Base-by-base conservation (phyloP, 2,329 filamentous ascomycete species). In the Colletotrichum liriopes region DNA sequence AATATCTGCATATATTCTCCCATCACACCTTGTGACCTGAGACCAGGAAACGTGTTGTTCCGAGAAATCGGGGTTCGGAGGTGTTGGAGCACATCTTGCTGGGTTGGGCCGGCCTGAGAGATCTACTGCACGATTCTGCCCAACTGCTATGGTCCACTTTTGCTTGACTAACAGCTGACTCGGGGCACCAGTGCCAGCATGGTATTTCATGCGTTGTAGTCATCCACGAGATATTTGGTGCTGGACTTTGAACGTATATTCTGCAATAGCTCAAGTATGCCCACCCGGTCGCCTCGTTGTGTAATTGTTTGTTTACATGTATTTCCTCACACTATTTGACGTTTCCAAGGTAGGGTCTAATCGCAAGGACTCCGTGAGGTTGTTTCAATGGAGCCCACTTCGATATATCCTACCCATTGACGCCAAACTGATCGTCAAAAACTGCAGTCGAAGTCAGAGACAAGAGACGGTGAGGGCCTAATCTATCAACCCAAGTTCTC, bases 161-260 rank as follows among this genome's bases (percentile, higher is more conserved):
- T 69, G 52, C 65, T 26, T 63, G 26, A 71, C 47, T 45, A 32
- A 64, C 51, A 55, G 59, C 69, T 72, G 47, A 70, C 66, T 72
- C 70, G 65, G 32, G 26, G 26, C 14, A 55, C 23, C 41, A 16
- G 20, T 56, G 51, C 56, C 56, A 56, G 62, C 49, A 62, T 67
- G 63, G 63, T n/a, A 43, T 55, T 63, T 64, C 20, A 35, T 41
- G 41, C 52, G 37, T 62, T 39, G 47, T 35, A 54, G 23, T 11
- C 29, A 51, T 32, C 16, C 41, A 32, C n/a, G 35, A 32, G 45
- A 16, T 26, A 20, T 47, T 29, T 23, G 39, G n/a, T 32, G 47
- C 49, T 23, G 11, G 39, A 45, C 52, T 11, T 52, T n/a, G 18
- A 26, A 20, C 20, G 23, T 26, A 54, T 32, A 23, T 18, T 67